Conservation (phyloP, 2,329 filamentous ascomycete genomes). For the Diaporthe australafricana region DNA sequence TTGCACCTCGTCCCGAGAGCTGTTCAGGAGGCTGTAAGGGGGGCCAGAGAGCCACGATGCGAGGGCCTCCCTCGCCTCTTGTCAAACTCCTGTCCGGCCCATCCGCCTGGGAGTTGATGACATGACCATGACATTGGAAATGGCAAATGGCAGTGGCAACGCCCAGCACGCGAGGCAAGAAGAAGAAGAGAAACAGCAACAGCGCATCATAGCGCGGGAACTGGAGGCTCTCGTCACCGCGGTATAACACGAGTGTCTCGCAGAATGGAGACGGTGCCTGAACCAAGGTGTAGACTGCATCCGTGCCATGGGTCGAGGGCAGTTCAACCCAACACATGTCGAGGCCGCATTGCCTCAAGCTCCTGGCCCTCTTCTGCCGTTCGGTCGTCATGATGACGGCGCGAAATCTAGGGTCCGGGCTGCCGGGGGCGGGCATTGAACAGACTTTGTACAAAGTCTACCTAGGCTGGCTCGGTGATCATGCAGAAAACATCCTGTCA, state of each 20-base stretch:
- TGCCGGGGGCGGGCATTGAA: background rate
- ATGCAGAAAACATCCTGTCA: conserved; percentile 9
- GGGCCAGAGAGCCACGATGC: background rate
- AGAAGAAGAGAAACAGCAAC: conserved; percentile 6
- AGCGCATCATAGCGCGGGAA: conserved; percentile 25
- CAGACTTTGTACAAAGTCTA: background rate
- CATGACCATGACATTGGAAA: no score
- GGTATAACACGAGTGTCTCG: background rate
- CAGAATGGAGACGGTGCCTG: conserved; percentile 14
- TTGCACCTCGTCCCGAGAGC: conserved; percentile 25
- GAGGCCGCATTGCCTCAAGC: conserved; percentile 12
- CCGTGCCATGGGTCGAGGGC: conserved; percentile 23
- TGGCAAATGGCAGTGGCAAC: conserved; percentile 6
- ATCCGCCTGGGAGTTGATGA: background rate
- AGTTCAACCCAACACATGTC: conserved; percentile 20
- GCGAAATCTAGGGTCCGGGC: conserved; percentile 20
- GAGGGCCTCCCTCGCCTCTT: background rate
- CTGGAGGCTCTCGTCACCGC: background rate
- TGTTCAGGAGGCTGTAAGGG: background rate
- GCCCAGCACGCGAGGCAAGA: background rate
- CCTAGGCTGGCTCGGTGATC: background rate
- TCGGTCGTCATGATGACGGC: conserved; percentile 21
- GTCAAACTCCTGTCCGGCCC: conserved; percentile 16
- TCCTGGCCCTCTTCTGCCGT: conserved; percentile 6
- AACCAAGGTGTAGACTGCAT: conserved; percentile 17